phyloP scores from a whole-genome alignment of 2,329 filamentous ascomycete genomes.

The Aspergillus sp. region DNA sequence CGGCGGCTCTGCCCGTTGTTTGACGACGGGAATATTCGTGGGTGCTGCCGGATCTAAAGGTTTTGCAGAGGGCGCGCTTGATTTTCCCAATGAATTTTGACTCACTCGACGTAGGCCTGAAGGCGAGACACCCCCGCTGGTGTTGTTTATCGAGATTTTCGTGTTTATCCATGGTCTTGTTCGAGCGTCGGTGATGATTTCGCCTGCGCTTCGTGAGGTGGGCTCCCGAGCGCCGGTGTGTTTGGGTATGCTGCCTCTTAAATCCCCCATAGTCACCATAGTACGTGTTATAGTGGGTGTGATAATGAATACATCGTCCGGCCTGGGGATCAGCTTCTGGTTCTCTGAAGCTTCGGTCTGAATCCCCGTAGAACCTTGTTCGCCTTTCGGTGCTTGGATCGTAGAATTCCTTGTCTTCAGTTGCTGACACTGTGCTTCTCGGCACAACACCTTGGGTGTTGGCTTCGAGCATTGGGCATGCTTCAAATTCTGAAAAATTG shows the following conservation, averaged over 20 bases:
- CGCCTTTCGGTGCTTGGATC: conserved; percentile 26
- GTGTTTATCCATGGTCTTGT: conserved; percentile 10
- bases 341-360: conserved; percentile 15
- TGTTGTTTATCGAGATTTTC: background rate
- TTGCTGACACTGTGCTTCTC: conserved; percentile 19
- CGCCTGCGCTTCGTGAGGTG: conserved; percentile 22
- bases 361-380: conserved; percentile 15
- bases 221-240: conserved; percentile 15
- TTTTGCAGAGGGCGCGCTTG: conserved; percentile 20
- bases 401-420: conserved; percentile 18
- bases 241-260: conserved; percentile 17
- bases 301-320: conserved; percentile 38
- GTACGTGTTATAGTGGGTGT: conserved; percentile 45
- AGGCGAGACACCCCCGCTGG: conserved; percentile 25
- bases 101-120: conserved; percentile 27
- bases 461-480: conserved; percentile 35
- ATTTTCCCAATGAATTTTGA: conserved; percentile 24
- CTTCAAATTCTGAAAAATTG: conserved; percentile 36
- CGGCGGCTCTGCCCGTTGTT: conserved; percentile 13
- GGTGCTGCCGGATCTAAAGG: conserved; percentile 19
- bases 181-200: conserved; percentile 29
- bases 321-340: conserved; percentile 14
- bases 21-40: conserved; percentile 15
- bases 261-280: conserved; percentile 34
- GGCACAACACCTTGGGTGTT: conserved; percentile 26